phyloP scores from a whole-genome alignment of 306 rosid species.

The Boehmeria nivea region DNA sequence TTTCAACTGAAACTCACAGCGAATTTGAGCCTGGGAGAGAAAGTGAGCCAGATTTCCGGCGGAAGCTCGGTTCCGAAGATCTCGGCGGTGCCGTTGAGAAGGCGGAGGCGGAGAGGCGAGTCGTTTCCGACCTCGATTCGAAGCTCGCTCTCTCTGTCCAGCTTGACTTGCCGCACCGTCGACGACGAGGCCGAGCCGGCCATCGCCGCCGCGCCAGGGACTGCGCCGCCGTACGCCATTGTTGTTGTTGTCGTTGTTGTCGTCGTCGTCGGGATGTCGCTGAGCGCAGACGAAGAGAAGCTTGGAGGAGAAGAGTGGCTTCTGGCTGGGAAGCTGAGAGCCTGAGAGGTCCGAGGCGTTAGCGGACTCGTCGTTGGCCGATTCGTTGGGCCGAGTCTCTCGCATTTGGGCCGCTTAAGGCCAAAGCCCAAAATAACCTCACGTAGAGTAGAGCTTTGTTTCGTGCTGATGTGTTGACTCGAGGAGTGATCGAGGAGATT shows the following conservation, averaged over 20 bases:
- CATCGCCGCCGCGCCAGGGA: slow-evolving; percentile 29
- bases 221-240: slow-evolving; percentile 60
- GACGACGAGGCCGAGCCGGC: slow-evolving; percentile 45
- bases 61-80: slow-evolving; percentile 91
- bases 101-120: slow-evolving; percentile 67
- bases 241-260: background rate
- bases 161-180: slow-evolving; percentile 54
- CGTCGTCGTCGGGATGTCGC: background rate
- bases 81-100: slow-evolving; percentile 82
- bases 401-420: too few species aligned
- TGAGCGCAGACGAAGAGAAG: too few species aligned
- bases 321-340: too few species aligned
- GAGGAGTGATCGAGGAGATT: too few species aligned
- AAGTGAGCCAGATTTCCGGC: slow-evolving; percentile 82
- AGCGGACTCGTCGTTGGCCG: too few species aligned
- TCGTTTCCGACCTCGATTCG: slow-evolving; percentile 75
- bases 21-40: slow-evolving; percentile 79
- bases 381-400: too few species aligned
- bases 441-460: too few species aligned
- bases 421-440: too few species aligned
- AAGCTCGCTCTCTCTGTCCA: slow-evolving; percentile 86
- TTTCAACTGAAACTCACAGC: slow-evolving; percentile 39
- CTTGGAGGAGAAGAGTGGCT: too few species aligned
- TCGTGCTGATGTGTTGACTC: too few species aligned
- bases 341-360: too few species aligned